Percentiles rank a stretch among this genome's conserved stretches.
Conservation (phyloP, 208 protist species). For the Crithidia expoeki region DNA sequence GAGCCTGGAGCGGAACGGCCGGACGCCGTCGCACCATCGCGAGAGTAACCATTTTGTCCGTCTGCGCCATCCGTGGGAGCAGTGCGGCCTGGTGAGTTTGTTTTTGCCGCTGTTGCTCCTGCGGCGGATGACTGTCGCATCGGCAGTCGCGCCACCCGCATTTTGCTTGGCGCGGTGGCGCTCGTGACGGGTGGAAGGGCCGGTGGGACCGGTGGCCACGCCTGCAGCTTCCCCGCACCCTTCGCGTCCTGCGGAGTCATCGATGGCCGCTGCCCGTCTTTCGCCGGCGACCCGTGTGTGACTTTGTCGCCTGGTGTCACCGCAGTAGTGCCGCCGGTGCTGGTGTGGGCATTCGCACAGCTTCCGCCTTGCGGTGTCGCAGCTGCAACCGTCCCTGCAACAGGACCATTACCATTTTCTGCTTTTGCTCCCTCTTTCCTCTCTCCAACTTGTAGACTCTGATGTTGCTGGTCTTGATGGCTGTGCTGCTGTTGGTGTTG, state of each 20-base stretch:
- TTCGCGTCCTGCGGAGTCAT: background rate
- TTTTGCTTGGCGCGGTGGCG: background rate
- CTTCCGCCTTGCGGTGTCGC: background rate
- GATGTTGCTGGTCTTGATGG: background rate
- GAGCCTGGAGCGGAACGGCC: background rate
- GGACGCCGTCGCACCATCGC: background rate
- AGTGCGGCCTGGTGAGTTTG: background rate
- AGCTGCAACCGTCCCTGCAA: background rate
- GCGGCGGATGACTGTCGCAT: background rate
- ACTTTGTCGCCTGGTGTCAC: background rate
- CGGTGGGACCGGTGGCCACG: background rate
- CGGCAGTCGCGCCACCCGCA: constrained; percentile 8
- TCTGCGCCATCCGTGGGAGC: background rate
- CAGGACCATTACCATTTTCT: background rate
- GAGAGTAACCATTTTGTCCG: background rate
- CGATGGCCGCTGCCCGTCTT: background rate
- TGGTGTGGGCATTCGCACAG: background rate
- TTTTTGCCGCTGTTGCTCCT: background rate
- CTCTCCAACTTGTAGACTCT: background rate
- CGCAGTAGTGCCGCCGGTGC: constrained; percentile 1
- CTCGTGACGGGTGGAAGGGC: constrained; percentile 5
- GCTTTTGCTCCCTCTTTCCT: background rate
- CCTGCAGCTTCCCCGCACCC: background rate
- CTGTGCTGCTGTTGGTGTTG: background rate
- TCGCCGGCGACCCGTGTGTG: background rate